phyloP scores from a whole-genome alignment of 2,329 filamentous ascomycete species.

The Xylaria sp. region DNA sequence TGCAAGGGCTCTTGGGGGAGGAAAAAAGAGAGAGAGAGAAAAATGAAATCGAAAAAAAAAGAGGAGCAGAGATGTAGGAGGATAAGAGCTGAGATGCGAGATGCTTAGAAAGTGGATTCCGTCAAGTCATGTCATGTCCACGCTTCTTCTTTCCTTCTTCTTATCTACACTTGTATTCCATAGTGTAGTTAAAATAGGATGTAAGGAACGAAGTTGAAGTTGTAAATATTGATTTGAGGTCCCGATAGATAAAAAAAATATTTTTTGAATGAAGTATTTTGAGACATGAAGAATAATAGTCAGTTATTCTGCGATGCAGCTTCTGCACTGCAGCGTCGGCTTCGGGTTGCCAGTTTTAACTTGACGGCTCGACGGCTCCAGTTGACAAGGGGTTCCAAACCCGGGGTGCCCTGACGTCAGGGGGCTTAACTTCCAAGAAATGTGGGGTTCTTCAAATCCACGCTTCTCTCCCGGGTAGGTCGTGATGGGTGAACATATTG shows the following conservation, averaged over 20 bases:
- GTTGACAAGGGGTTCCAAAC: background rate
- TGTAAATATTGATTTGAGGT: no score
- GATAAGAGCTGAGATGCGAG: background rate
- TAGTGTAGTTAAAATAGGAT: background rate
- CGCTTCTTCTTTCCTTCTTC: background rate
- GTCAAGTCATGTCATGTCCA: background rate
- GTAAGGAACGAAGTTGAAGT: background rate
- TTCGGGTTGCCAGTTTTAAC: background rate
- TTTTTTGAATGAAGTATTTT: background rate
- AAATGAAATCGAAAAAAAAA: background rate
- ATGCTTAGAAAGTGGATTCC: background rate
- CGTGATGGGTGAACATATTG: background rate
- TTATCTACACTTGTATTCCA: background rate
- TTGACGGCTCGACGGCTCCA: background rate
- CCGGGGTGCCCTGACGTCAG: background rate
- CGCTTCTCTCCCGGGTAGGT: background rate
- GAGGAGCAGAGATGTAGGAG: background rate
- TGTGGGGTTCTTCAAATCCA: background rate
- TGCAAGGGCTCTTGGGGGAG: background rate
- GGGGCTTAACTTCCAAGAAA: background rate
- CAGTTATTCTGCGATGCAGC: background rate
- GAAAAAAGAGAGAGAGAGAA: background rate
- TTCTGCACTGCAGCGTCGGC: background rate
- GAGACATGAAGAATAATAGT: background rate
- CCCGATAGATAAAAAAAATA: no score